Evolutionary conservation across 1,284 basidiomycete genomes (phyloP).

Genomic region (Leccinum fuscescens): DNA sequence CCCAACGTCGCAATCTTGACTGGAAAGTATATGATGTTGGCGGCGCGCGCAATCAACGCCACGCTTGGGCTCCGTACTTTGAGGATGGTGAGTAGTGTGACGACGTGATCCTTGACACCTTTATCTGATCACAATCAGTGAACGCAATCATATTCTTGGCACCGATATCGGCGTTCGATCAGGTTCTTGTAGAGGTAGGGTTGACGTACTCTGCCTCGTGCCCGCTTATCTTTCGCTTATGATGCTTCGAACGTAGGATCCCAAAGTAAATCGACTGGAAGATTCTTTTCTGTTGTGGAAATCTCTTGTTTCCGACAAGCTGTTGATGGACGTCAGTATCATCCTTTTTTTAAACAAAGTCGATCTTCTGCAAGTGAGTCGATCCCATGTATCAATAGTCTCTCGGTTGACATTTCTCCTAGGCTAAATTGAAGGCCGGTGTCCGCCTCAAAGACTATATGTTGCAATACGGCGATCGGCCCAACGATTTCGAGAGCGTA

Average conservation of each 20-base stretch:
- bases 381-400: background rate
- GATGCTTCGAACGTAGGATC: conserved; percentile 45
- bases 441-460: conserved; percentile 68
- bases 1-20: conserved; percentile 56
- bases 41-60: conserved; percentile 68
- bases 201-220: background rate
- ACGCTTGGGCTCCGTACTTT: conserved; percentile 82
- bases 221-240: conserved; percentile 1
- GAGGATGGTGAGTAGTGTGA: conserved; percentile 57
- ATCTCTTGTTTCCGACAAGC: conserved; percentile 62
- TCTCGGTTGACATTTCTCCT: conserved; percentile 1
- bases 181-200: conserved; percentile 68
- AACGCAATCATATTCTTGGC: conserved; percentile 83
- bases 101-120: background rate
- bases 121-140: conserved; percentile 42
- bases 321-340: conserved; percentile 67
- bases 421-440: conserved; percentile 73
- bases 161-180: conserved; percentile 81
- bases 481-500: conserved; percentile 72
- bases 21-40: conserved; percentile 86
- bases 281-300: conserved; percentile 75
- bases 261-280: conserved; percentile 68
- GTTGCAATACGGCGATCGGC: conserved; percentile 62
- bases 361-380: conserved; percentile 62
- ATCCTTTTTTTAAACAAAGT: conserved; percentile 79